Conservation (phyloP, 305 asterid species). For the Fraxinus baroniana region DNA sequence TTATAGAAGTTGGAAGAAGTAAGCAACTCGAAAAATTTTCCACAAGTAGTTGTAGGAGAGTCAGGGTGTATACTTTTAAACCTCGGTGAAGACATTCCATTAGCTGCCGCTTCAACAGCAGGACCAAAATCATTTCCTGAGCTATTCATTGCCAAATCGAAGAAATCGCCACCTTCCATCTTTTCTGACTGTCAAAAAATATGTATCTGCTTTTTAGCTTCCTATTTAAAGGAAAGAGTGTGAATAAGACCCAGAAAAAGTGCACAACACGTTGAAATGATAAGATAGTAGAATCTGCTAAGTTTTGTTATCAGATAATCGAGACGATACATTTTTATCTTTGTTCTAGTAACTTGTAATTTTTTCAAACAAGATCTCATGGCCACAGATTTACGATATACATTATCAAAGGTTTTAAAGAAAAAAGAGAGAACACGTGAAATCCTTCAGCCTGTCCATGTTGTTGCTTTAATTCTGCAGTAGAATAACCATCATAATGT, state of each 20-base stretch:
- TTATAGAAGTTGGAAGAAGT: slow-evolving; percentile 86
- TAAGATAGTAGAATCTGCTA: background rate
- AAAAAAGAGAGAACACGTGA: background rate
- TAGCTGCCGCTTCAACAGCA: slow-evolving; percentile 79
- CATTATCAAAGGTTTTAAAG: background rate
- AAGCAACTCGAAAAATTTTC: slow-evolving; percentile 75
- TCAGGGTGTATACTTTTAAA: slow-evolving; percentile 78
- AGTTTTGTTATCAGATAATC: background rate
- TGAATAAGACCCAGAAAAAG: background rate
- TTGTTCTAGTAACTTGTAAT: background rate
- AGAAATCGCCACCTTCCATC: slow-evolving; percentile 53
- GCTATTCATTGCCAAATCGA: slow-evolving; percentile 39
- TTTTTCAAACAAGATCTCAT: background rate
- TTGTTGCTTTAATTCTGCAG: background rate
- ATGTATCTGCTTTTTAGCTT: background rate
- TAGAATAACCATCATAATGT: background rate
- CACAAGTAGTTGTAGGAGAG: slow-evolving; percentile 83
- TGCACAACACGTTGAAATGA: slow-evolving; percentile 1
- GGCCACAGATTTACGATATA: background rate
- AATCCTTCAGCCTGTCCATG: background rate
- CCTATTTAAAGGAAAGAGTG: background rate
- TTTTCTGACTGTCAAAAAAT: slow-evolving; percentile 67
- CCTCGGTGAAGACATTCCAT: slow-evolving; percentile 84
- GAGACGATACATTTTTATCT: background rate
- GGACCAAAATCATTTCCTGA: slow-evolving; percentile 46